Evolutionary conservation across 139 green algal genomes (phyloP).

Genomic region (Tetradesmus obliquus): DNA sequence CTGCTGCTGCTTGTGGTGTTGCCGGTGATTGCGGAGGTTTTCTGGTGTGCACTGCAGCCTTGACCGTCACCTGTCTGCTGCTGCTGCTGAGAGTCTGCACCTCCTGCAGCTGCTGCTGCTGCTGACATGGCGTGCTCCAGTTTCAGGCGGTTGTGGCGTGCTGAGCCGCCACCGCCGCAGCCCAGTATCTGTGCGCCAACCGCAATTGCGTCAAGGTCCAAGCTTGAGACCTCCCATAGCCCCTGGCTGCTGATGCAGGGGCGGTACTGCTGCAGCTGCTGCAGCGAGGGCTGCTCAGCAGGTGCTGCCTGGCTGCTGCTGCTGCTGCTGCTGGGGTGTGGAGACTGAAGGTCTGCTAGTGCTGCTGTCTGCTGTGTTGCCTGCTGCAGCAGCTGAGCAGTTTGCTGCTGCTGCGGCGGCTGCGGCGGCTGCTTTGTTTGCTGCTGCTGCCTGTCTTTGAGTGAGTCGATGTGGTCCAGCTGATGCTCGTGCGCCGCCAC

Average conservation of each 20-base stretch:
- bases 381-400: background rate
- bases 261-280: slow-evolving; percentile 2
- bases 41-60: background rate
- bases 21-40: background rate
- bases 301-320: background rate
- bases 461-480: background rate
- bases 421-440: background rate
- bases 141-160: slow-evolving; percentile 50
- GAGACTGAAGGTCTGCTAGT: background rate
- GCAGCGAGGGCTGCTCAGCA: background rate
- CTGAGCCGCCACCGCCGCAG: slow-evolving; percentile 55
- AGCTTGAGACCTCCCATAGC: slow-evolving; percentile 23
- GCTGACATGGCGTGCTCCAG: slow-evolving; percentile 38
- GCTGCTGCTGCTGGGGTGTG: background rate
- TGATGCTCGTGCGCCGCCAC: no score
- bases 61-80: slow-evolving; percentile 18
- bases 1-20: background rate
- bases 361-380: background rate
- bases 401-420: background rate
- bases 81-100: background rate
- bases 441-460: background rate
- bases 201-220: slow-evolving; percentile 45
- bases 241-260: slow-evolving; percentile 9
- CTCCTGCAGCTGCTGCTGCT: background rate
- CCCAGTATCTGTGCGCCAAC: slow-evolving; percentile 54